These are phyloP conservation scores for Phialocephala subalpina DNA, from an alignment of 2,329 filamentous ascomycete genomes.

Conservation along the genomic window DNA sequence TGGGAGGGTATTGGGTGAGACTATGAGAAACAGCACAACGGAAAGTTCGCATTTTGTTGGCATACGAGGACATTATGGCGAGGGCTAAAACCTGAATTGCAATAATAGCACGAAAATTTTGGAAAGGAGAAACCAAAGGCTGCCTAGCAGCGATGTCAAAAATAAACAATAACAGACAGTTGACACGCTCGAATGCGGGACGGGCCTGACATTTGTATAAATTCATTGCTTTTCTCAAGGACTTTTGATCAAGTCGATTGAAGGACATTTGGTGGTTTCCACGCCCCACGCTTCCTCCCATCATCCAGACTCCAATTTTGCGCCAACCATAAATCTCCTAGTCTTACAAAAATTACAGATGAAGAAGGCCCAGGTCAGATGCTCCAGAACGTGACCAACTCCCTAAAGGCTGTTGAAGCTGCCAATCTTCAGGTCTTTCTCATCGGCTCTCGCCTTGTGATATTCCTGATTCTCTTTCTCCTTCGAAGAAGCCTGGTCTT, in stretches of 20 bases:
- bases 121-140: too few species aligned
- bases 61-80: too few species aligned
- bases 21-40: too few species aligned
- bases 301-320: background rate
- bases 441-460: background rate
- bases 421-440: slow-evolving; percentile 6
- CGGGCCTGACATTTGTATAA: background rate
- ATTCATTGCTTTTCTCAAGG: background rate
- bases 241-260: slow-evolving; percentile 1
- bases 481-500: background rate
- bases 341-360: slow-evolving; percentile 1
- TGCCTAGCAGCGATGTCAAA: background rate
- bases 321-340: background rate
- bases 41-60: too few species aligned
- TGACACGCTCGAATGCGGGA: background rate
- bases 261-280: background rate
- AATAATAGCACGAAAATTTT: too few species aligned
- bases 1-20: too few species aligned
- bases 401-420: background rate
- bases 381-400: background rate
- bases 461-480: slow-evolving; percentile 2
- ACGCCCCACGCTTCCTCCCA: background rate
- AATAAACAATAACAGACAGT: background rate
- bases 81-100: too few species aligned
- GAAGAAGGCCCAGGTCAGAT: background rate